A percentile compares a stretch with the other conserved stretches of the same genome.
These are phyloP conservation scores for Pythium diclinum DNA, from an alignment of 352 stramenopile species.

Conservation along the genomic window DNA sequence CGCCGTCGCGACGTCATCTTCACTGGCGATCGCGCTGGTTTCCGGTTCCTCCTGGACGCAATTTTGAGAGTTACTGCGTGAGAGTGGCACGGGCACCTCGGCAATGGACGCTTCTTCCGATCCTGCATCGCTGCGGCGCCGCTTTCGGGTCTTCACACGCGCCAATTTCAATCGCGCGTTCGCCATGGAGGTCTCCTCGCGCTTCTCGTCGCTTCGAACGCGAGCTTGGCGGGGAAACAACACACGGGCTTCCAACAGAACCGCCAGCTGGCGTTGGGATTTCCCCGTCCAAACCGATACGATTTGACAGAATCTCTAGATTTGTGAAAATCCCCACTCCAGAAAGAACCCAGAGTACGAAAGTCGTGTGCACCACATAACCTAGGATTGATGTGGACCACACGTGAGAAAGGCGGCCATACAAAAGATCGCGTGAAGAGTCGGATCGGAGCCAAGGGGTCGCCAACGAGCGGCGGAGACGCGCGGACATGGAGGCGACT, in stretches of 20 bases:
- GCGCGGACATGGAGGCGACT: neutral
- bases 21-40: neutral
- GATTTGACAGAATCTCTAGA: neutral
- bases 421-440: neutral
- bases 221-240: conserved; percentile 5
- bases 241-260: neutral
- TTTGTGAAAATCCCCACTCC: conserved; percentile 8
- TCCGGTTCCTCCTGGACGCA: conserved; percentile 14
- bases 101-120: neutral
- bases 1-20: conserved; percentile 26
- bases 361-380: conserved; percentile 4
- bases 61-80: conserved; percentile 8
- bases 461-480: conserved; percentile 18
- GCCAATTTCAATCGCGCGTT: conserved; percentile 73
- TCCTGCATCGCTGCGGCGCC: conserved; percentile 26
- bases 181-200: conserved; percentile 35
- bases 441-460: neutral
- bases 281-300: neutral
- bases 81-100: conserved; percentile 33
- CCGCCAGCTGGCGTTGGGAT: neutral
- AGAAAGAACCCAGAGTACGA: neutral
- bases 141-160: conserved; percentile 33
- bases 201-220: neutral
- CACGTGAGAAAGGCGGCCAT: neutral
- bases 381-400: conserved; percentile 5